A percentile compares a stretch with the other conserved stretches of the same genome.
These are phyloP conservation scores for Saposhnikovia divaricata DNA, from an alignment of 129 eudicot genomes.

Conservation along the genomic window DNA sequence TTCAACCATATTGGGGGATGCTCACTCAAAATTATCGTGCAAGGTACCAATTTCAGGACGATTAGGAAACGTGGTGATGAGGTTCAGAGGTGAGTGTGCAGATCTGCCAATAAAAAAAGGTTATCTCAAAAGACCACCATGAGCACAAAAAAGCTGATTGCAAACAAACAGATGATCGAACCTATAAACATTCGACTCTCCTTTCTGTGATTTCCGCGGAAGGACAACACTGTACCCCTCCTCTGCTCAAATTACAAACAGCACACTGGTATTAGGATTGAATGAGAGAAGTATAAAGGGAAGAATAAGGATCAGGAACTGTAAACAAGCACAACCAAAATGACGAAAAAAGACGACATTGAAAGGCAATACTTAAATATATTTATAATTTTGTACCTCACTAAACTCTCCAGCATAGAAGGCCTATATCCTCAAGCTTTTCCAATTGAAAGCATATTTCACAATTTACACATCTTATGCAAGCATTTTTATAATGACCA, in stretches of 20 bases:
- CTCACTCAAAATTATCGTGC: conserved; percentile 95
- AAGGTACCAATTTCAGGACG: conserved; percentile 85
- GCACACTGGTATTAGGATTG: neutral
- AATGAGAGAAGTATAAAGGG: neutral
- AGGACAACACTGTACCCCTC: conserved; percentile 83
- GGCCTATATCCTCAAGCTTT: neutral
- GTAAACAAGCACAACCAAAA: conserved; percentile 1
- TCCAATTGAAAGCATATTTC: neutral
- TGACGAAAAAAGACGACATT: neutral
- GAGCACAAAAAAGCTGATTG: neutral
- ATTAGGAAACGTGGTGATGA: conserved; percentile 55
- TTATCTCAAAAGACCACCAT: conserved; percentile 2
- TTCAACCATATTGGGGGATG: conserved; percentile 2
- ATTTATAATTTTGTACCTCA: neutral
- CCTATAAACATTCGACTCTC: conserved; percentile 94
- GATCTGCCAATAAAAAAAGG: conserved; percentile 52
- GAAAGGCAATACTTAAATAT: neutral
- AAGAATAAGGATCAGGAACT: neutral
- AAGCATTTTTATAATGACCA: neutral
- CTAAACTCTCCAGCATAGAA: neutral
- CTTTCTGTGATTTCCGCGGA: conserved; percentile 76
- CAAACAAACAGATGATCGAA: conserved; percentile 6
- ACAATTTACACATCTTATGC: neutral
- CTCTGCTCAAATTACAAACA: conserved; percentile 30
- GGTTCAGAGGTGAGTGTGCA: conserved; percentile 68